Conservation (phyloP, 1,284 basidiomycete species). For the Calocybe gambosa region DNA sequence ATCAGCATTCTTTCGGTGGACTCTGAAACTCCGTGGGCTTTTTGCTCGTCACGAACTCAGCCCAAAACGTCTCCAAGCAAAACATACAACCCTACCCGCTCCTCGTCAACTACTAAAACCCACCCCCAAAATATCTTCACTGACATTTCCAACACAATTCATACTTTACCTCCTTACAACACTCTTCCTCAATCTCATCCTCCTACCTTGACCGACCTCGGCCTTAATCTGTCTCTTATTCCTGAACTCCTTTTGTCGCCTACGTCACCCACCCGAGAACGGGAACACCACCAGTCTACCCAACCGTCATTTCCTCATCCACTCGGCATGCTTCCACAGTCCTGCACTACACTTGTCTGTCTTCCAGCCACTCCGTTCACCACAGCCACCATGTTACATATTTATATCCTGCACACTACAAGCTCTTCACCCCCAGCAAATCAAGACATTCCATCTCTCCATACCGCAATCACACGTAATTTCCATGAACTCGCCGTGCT, state of each 20-base stretch:
- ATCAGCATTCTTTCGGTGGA: constrained; percentile 54
- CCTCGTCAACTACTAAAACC: constrained; percentile 22
- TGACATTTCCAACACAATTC: constrained; percentile 45
- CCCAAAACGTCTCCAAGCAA: constrained; percentile 15
- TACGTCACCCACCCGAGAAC: background rate
- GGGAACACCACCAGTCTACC: constrained; percentile 6
- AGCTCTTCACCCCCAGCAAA: constrained; percentile 28
- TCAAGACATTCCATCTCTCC: constrained; percentile 31
- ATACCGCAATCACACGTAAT: constrained; percentile 57
- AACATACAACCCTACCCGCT: constrained; percentile 15
- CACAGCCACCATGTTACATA: constrained; percentile 46
- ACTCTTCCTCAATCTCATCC: constrained; percentile 34
- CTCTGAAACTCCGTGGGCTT: constrained; percentile 47
- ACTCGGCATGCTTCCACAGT: constrained; percentile 43
- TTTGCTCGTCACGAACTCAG: constrained; percentile 24
- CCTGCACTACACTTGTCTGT: constrained; percentile 50
- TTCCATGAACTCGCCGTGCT: constrained; percentile 64
- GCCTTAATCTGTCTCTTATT: constrained; percentile 28
- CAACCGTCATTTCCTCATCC: constrained; percentile 22
- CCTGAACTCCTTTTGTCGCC: constrained; percentile 22
- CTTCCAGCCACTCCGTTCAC: constrained; percentile 38
- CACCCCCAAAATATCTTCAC: constrained; percentile 30
- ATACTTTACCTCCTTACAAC: constrained; percentile 38
- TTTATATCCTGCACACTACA: constrained; percentile 49
- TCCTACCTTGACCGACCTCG: constrained; percentile 27